Evolutionary conservation across 2,329 filamentous ascomycete genomes (phyloP).

Genomic region (Fusarium papillatum): DNA sequence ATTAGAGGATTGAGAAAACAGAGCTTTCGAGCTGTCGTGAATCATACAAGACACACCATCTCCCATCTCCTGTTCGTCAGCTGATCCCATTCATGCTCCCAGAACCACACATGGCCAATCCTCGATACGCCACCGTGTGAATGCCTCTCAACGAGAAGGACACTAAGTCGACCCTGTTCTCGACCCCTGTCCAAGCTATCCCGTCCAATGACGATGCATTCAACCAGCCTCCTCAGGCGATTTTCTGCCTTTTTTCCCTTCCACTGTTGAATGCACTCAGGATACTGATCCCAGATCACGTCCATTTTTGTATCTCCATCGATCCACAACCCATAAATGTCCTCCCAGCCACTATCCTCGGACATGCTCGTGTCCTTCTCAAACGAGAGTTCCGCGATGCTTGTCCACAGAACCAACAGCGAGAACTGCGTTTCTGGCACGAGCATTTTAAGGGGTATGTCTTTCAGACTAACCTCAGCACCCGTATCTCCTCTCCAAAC

Average conservation of each 20-base stretch:
- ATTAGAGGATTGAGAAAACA: neutral
- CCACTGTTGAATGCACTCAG: neutral
- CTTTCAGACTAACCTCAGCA: neutral
- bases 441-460: neutral
- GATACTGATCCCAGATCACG: neutral
- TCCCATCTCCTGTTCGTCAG: neutral
- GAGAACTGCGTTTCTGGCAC: neutral
- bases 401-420: neutral
- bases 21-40: neutral
- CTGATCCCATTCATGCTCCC: neutral
- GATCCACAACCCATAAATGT: neutral
- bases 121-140: neutral
- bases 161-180: neutral
- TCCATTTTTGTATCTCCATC: neutral
- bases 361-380: neutral
- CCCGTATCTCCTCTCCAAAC: neutral
- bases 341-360: neutral
- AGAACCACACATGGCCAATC: neutral
- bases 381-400: neutral
- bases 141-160: neutral
- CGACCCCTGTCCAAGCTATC: neutral
- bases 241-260: neutral
- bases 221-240: neutral
- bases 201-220: neutral
- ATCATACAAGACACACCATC: neutral